phyloP scores from a whole-genome alignment of 176 grass and related monocot species.

The Zizania latifolia region DNA sequence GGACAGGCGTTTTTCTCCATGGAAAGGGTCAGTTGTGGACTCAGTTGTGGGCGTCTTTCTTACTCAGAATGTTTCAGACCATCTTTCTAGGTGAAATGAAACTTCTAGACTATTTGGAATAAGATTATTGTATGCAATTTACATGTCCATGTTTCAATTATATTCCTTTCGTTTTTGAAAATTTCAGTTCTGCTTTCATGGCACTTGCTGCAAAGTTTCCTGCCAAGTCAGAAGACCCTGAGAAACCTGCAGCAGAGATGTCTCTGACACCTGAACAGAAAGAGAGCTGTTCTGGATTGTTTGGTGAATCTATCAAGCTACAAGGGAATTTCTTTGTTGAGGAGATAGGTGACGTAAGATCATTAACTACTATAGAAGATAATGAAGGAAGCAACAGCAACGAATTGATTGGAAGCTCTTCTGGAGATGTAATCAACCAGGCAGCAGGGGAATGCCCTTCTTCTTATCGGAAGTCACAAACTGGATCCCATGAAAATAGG shows the following conservation, averaged over 20 bases:
- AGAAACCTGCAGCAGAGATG: conserved; percentile 18
- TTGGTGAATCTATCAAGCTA: conserved; percentile 33
- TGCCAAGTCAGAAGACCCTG: conserved; percentile 22
- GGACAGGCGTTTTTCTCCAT: conserved; percentile 64
- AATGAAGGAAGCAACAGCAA: conserved; percentile 44
- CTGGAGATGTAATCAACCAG: conserved; percentile 17
- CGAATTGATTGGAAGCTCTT: conserved; percentile 42
- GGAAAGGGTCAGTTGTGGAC: conserved; percentile 86
- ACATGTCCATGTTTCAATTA: neutral
- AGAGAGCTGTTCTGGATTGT: conserved; percentile 22
- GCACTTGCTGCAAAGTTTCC: conserved; percentile 63
- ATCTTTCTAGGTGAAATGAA: conserved; percentile 77
- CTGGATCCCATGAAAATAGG: conserved; percentile 36
- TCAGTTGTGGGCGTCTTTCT: conserved; percentile 87
- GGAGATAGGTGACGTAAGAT: conserved; percentile 31
- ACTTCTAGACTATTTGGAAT: conserved; percentile 7
- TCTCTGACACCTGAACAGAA: conserved; percentile 20
- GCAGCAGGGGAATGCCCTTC: conserved; percentile 30
- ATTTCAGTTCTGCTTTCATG: conserved; percentile 81
- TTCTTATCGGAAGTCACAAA: conserved; percentile 17
- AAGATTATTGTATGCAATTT: neutral
- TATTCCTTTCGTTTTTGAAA: conserved; percentile 14
- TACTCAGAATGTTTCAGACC: conserved; percentile 86
- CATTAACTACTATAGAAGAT: conserved; percentile 47
- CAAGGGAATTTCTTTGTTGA: conserved; percentile 41